These are phyloP conservation scores for Tylopilus felleus DNA, from an alignment of 768 basidiomycete species.

Conservation along the genomic window DNA sequence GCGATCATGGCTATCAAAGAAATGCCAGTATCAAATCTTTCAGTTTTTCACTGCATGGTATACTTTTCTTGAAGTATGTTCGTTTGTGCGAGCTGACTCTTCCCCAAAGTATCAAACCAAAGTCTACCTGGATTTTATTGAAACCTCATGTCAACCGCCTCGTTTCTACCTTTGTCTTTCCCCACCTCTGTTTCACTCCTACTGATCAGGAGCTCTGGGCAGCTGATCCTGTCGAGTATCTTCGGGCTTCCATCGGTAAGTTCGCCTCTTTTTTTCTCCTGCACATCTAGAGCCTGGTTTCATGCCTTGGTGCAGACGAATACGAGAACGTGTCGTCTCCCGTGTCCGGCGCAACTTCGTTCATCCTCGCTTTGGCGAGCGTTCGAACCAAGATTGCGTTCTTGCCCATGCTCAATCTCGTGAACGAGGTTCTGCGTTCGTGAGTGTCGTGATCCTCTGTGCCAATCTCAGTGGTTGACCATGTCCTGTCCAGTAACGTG, in stretches of 20 bases:
- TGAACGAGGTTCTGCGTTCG: conserved; percentile 70
- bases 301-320: conserved; percentile 55
- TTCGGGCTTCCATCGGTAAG: conserved; percentile 71
- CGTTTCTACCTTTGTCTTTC: conserved; percentile 81
- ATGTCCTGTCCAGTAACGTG: conserved; percentile 36
- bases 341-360: conserved; percentile 73
- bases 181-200: conserved; percentile 77
- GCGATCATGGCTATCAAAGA: conserved; percentile 76
- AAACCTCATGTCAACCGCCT: conserved; percentile 81
- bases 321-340: conserved; percentile 77
- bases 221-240: conserved; percentile 79
- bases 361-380: conserved; percentile 73
- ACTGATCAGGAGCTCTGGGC: conserved; percentile 69
- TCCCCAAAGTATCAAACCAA: conserved; percentile 77
- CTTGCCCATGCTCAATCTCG: conserved; percentile 72
- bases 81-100: conserved; percentile 10
- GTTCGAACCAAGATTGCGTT: conserved; percentile 82
- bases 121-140: conserved; percentile 83
- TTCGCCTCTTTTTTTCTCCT: not conserved
- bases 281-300: not conserved
- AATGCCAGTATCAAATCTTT: conserved; percentile 81
- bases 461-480: not conserved
- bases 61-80: conserved; percentile 18
- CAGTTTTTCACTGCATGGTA: conserved; percentile 88
- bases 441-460: conserved; percentile 33